Evolutionary conservation across 1,284 basidiomycete genomes (phyloP).

Genomic region (Irpex rosettiformis): DNA sequence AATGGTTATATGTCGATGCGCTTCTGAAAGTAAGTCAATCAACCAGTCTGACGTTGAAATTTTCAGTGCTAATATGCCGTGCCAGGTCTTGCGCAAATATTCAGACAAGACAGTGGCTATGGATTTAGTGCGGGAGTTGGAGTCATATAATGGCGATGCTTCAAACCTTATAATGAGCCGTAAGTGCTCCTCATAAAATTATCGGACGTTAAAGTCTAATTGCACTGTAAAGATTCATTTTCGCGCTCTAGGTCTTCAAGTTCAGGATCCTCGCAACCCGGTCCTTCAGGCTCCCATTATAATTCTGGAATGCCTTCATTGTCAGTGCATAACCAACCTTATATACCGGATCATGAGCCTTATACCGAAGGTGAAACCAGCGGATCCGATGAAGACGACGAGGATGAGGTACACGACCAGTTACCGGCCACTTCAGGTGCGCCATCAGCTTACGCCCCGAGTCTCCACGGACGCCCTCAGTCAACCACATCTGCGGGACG

Average conservation of each 20-base stretch:
- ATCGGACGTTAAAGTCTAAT: conserved; percentile 1
- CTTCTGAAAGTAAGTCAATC: conserved; percentile 65
- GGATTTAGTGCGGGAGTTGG: conserved; percentile 80
- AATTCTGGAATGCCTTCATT: conserved; percentile 20
- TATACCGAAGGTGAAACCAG: neutral
- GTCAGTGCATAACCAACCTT: conserved; percentile 17
- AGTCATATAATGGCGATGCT: conserved; percentile 73
- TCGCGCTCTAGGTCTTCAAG: conserved; percentile 50
- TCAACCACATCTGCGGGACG: conserved; percentile 71
- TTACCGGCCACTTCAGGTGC: conserved; percentile 32
- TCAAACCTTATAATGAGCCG: conserved; percentile 67
- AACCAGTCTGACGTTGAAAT: neutral
- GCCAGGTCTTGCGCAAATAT: conserved; percentile 77
- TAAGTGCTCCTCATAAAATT: conserved; percentile 33
- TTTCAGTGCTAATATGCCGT: neutral
- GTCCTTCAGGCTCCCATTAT: conserved; percentile 26
- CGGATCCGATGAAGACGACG: conserved; percentile 28
- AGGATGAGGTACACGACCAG: conserved; percentile 47
- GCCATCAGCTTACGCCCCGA: conserved; percentile 29
- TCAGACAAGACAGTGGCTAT: conserved; percentile 78
- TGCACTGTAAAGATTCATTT: conserved; percentile 37
- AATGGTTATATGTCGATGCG: conserved; percentile 87
- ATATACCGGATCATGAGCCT: neutral
- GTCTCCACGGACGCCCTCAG: conserved; percentile 53
- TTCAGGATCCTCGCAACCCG: conserved; percentile 50